Evolutionary conservation across 345 rosid genomes (phyloP).

Genomic region (Salix udensis): DNA sequence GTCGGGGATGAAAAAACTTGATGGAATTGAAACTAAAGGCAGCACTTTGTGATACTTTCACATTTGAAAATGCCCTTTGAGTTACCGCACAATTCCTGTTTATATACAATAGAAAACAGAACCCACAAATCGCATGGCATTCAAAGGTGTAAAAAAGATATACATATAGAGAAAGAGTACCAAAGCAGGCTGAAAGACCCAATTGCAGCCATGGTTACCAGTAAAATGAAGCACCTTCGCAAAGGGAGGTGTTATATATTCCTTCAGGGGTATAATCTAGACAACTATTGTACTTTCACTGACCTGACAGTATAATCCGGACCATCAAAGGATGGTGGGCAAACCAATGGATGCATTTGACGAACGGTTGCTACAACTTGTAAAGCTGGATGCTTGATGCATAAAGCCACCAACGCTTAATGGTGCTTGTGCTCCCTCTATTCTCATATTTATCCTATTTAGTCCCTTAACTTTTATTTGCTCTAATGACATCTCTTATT

Average conservation of each 20-base stretch:
- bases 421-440: too few species aligned
- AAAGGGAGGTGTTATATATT: neutral
- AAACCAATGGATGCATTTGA: too few species aligned
- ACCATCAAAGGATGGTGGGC: neutral
- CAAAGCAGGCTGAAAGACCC: neutral
- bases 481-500: too few species aligned
- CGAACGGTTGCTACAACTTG: too few species aligned
- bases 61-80: slow-evolving; percentile 24
- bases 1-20: slow-evolving; percentile 27
- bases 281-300: too few species aligned
- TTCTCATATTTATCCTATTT: too few species aligned
- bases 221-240: neutral
- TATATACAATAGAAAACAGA: slow-evolving; percentile 5
- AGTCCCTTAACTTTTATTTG: too few species aligned
- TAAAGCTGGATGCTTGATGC: too few species aligned
- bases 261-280: neutral
- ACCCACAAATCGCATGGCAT: neutral
- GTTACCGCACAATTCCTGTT: slow-evolving; percentile 43
- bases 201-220: neutral
- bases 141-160: neutral
- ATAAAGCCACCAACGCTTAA: too few species aligned
- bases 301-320: neutral
- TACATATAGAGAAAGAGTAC: neutral
- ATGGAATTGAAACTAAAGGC: slow-evolving; percentile 18
- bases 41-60: slow-evolving; percentile 23